Evolutionary conservation across 305 asterid genomes (phyloP).

Genomic region (Euphrasia arctica): DNA sequence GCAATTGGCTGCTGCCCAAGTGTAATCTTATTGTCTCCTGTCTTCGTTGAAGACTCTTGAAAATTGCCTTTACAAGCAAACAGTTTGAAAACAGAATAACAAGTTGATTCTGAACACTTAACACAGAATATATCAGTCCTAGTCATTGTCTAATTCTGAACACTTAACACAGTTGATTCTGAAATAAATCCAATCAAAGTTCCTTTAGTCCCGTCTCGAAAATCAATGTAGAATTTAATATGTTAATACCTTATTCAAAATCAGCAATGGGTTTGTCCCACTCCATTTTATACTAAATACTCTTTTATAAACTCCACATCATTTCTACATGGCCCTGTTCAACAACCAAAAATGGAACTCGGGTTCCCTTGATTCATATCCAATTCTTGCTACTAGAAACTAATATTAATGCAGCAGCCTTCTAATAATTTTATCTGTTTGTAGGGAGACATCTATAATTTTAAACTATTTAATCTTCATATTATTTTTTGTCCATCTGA

Average conservation of each 20-base stretch:
- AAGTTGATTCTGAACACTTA: background rate
- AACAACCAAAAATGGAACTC: conserved; percentile 3
- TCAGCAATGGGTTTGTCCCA: background rate
- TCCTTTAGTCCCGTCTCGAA: conserved; percentile 6
- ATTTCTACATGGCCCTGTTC: conserved; percentile 10
- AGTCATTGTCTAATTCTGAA: background rate
- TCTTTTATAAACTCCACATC: conserved; percentile 5
- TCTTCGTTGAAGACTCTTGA: conserved; percentile 4
- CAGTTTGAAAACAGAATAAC: background rate
- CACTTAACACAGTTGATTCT: background rate
- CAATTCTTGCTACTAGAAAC: conserved; percentile 15
- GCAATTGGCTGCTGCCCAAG: background rate
- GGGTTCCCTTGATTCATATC: background rate
- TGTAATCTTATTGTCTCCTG: background rate
- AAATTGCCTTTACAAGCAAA: background rate
- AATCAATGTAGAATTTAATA: background rate
- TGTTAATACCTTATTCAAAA: background rate
- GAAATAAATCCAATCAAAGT: background rate
- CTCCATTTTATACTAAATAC: conserved; percentile 2
- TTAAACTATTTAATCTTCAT: conserved; percentile 16
- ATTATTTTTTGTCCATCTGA: conserved; percentile 5
- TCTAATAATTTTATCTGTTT: conserved; percentile 4
- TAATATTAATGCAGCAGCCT: conserved; percentile 13
- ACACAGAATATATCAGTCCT: background rate
- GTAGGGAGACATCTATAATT: background rate